Evolutionary conservation across 192 early-diverging fungal species (phyloP).

Genomic region (Radiomyces spectabilis): DNA sequence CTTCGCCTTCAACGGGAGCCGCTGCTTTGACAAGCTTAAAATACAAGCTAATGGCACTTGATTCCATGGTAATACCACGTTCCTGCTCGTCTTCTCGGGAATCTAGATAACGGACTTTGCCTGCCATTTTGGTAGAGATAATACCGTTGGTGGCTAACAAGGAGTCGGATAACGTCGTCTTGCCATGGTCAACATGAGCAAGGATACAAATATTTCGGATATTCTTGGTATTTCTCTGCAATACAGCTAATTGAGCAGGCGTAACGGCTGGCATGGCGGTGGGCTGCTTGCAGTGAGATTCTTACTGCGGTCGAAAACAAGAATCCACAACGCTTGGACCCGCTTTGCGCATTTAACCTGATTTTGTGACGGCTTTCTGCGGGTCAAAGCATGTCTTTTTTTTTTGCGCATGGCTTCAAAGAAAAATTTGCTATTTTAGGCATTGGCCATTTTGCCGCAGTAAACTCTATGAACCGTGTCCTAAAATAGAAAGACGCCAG

Average conservation of each 20-base stretch:
- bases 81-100: constrained; percentile 95
- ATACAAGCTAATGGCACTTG: constrained; percentile 90
- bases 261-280: constrained; percentile 58
- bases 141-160: constrained; percentile 97
- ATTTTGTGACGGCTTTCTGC: too few relatives aligned
- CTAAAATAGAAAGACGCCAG: too few relatives aligned
- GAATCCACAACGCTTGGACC: too few relatives aligned
- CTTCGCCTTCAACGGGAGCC: constrained; percentile 17
- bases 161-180: constrained; percentile 95
- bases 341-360: too few relatives aligned
- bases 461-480: too few relatives aligned
- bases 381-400: too few relatives aligned
- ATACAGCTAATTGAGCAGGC: constrained; percentile 51
- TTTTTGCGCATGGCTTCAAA: too few relatives aligned
- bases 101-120: constrained; percentile 94
- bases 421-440: too few relatives aligned
- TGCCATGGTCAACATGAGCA: constrained; percentile 98
- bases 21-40: constrained; percentile 59
- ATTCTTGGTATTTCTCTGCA: constrained; percentile 60
- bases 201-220: constrained; percentile 98
- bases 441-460: too few relatives aligned
- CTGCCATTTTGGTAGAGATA: constrained; percentile 90
- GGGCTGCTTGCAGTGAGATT: too few relatives aligned
- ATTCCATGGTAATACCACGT: constrained; percentile 99
- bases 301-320: too few relatives aligned